Base-by-base conservation (phyloP, 805 yeast genomes). In the Nakazawaea ambrosiae region DNA sequence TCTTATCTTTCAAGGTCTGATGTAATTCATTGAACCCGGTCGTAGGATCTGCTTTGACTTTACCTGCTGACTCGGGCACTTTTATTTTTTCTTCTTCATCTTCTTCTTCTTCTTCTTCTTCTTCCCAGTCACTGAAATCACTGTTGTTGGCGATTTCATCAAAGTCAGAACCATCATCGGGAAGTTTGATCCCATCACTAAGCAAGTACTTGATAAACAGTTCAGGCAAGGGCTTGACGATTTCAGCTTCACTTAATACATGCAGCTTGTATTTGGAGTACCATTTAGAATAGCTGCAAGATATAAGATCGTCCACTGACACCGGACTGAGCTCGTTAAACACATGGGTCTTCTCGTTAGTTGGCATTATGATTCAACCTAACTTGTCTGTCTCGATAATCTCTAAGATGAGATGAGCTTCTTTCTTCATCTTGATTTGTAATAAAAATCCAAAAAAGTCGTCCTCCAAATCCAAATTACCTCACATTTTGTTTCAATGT, bases 91-190 rank as follows among this genome's bases (percentile, higher is more conserved):
- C 70, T n/a, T n/a, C n/a, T n/a, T n/a, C n/a, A n/a, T n/a, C n/a
- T n/a, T 36, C 47, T 5, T 36, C 46, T 5, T 38, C 54, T 4
- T 51, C 64, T 8, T 56, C 60, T 2, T 57, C 64, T 3, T 61
- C 71, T 1, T 66, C 76, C 84, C 90, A 81, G 45, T 80, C 88
- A 44, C 86, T 76, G 52, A 82, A 82, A 43, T 77, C 80, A 36
- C 78, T 75, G 35, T 57, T 56, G 7, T 66, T 60, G 12, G 50
- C 47, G 2, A 57, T 48, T 1, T 54, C 60, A 14, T 58, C 61
- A 12, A 64, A 60, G 19, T 53, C 47, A 43, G 53, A 43, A 8
- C 45, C 65, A 14, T 69, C 77, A 1, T 61, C 57, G 0, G 87
- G 85, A 7, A 86, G 58, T 20, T 55, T 63, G 24, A 86, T 80